Evolutionary conservation across 129 eudicot genomes (phyloP), one percentile per base, ranked within the genome.

Genomic region (Lonicera japonica): DNA sequence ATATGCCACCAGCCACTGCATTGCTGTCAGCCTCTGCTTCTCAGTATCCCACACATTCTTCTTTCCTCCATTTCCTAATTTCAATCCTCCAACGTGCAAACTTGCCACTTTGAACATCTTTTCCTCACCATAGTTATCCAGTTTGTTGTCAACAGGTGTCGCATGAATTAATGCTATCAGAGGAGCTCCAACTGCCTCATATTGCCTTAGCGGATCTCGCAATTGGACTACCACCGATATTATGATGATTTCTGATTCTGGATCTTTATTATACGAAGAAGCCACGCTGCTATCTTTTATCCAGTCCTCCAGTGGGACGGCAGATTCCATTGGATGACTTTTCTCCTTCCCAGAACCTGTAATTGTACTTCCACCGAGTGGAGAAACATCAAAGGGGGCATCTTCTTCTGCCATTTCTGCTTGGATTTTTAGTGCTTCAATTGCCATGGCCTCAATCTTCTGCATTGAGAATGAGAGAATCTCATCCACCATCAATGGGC

Each of bases 121-220:
- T 68, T 87, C 94, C 55, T 82, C 84, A 21, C 56, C 76, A 9
- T 58, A 51, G 18, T 34, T 63, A 46, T 60, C 76, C 2, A 66
- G 54, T 41, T 70, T 73, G 11, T 10, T 46, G 17, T 83, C 83
- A 18, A 8, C 80, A 22, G 63, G 61, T 8, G 65, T 77, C 13
- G 85, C 91, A 0, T 82, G 85, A 21, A 88, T 68, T 61, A 92
- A 62, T 11, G 64, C 87, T 12, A 92, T 76, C 58, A 85, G 70
- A 16, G 99, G 96, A 7, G 96, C 95, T 0, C 99, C 99, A 19
- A 92, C 99, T 20, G 95, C 89, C 80, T 92, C 96, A 10, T 70
- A 92, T 65, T 89, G 90, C 74, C 96, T 79, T 13, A 77, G 13
- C 0, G 99, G 95, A 61, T 92, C 99, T 24, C 96, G 75, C 73